Evolutionary conservation across 1,284 basidiomycete species (phyloP).

Genomic region (Austroboletus novae-zelandiae): DNA sequence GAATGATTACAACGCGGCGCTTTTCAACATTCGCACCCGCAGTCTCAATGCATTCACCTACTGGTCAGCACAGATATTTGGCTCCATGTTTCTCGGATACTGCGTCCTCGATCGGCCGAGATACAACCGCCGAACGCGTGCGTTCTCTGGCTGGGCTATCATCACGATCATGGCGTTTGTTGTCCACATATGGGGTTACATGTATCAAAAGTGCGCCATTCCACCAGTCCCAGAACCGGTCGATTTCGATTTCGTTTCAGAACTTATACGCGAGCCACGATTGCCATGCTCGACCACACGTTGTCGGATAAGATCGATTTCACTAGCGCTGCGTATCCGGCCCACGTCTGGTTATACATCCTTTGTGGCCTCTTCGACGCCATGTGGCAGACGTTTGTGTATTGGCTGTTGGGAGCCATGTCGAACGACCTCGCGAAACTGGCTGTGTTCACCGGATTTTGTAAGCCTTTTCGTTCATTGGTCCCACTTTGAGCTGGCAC

Average conservation of each 20-base stretch:
- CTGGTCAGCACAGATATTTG: slow-evolving; percentile 40
- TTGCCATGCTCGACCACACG: slow-evolving; percentile 10
- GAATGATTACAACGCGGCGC: slow-evolving; percentile 50
- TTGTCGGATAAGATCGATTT: slow-evolving; percentile 43
- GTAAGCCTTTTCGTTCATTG: slow-evolving; percentile 12
- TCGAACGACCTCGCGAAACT: slow-evolving; percentile 33
- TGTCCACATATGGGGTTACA: slow-evolving; percentile 52
- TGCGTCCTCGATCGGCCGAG: slow-evolving; percentile 27
- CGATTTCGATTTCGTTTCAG: slow-evolving; percentile 25
- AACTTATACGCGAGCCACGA: slow-evolving; percentile 45
- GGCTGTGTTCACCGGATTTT: slow-evolving; percentile 34
- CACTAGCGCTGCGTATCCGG: slow-evolving; percentile 38
- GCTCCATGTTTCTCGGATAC: slow-evolving; percentile 38
- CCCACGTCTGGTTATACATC: slow-evolving; percentile 46
- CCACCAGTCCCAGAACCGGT: background rate
- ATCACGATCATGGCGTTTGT: slow-evolving; percentile 49
- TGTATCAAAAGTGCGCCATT: slow-evolving; percentile 47
- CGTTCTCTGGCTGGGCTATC: slow-evolving; percentile 48
- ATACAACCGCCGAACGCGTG: slow-evolving; percentile 47
- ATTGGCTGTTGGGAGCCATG: slow-evolving; percentile 45
- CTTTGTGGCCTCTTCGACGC: slow-evolving; percentile 45
- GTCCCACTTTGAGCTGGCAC: background rate
- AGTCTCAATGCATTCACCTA: slow-evolving; percentile 39
- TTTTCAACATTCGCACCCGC: slow-evolving; percentile 50
- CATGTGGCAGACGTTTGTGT: slow-evolving; percentile 61